A percentile compares a stretch with the other conserved stretches of the same genome.
Conservation (phyloP, 1,284 basidiomycete genomes). For the Butyriboletus appendiculatus region DNA sequence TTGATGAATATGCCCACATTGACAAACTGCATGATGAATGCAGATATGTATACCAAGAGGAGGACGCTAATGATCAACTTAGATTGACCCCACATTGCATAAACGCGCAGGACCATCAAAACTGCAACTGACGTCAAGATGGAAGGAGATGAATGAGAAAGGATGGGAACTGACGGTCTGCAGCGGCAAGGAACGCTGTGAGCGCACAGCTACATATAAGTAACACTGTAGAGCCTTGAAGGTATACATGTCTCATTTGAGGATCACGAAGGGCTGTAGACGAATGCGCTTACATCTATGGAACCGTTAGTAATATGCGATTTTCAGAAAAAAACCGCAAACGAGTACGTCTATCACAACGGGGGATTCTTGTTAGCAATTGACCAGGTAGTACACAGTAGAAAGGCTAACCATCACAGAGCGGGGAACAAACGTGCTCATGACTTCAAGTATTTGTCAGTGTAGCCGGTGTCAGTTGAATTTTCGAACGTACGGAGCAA, state of each 20-base stretch:
- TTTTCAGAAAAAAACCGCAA: no score
- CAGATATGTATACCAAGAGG: not conserved
- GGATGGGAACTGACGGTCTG: not conserved
- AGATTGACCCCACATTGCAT: conserved; percentile 1
- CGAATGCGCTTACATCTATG: not conserved
- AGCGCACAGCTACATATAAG: not conserved
- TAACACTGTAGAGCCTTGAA: not conserved
- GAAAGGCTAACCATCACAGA: not conserved
- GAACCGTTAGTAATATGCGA: not conserved
- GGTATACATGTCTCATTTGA: not conserved
- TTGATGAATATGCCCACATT: not conserved
- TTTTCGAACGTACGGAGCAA: not conserved
- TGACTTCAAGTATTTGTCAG: not conserved
- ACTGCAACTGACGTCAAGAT: not conserved
- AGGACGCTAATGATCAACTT: not conserved
- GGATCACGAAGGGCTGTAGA: not conserved
- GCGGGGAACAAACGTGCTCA: not conserved
- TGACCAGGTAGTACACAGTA: not conserved
- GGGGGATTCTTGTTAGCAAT: not conserved
- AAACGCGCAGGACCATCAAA: not conserved
- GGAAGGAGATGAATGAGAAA: no score
- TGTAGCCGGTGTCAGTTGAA: not conserved
- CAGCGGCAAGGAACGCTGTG: not conserved
- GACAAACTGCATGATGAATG: not conserved
- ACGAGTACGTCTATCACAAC: not conserved